Evolutionary conservation across 306 rosid species (phyloP).

Genomic region (Neltuma alba): DNA sequence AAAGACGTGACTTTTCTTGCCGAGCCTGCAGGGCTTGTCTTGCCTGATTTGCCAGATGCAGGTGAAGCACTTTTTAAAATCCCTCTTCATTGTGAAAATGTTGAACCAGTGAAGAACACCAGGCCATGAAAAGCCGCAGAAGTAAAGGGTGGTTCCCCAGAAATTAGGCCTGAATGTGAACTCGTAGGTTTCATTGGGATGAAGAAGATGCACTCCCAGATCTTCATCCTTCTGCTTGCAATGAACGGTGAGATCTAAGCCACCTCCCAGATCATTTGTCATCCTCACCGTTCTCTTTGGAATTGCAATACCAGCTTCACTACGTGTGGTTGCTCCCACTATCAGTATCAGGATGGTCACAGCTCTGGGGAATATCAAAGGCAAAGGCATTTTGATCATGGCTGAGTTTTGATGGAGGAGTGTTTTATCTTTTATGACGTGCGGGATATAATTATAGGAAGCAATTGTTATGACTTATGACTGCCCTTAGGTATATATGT

Average conservation of each 20-base stretch:
- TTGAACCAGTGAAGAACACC: neutral
- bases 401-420: neutral
- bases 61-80: neutral
- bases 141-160: neutral
- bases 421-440: neutral
- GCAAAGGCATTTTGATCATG: neutral
- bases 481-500: too few relatives aligned
- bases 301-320: neutral
- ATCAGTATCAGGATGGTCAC: neutral
- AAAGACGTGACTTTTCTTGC: neutral
- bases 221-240: neutral
- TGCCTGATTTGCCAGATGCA: neutral
- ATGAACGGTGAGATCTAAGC: neutral
- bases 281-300: neutral
- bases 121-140: neutral
- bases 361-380: neutral
- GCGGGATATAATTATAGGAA: neutral
- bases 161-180: neutral
- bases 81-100: neutral
- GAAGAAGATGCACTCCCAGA: slow-evolving; percentile 2
- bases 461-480: neutral
- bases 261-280: neutral
- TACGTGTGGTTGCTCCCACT: neutral
- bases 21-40: neutral
- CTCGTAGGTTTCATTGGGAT: neutral